Percentiles rank a stretch among this genome's conserved stretches.
These are phyloP conservation scores for Penicillium simplicissimum DNA, from an alignment of 495 filamentous ascomycete species.

Conservation along the genomic window DNA sequence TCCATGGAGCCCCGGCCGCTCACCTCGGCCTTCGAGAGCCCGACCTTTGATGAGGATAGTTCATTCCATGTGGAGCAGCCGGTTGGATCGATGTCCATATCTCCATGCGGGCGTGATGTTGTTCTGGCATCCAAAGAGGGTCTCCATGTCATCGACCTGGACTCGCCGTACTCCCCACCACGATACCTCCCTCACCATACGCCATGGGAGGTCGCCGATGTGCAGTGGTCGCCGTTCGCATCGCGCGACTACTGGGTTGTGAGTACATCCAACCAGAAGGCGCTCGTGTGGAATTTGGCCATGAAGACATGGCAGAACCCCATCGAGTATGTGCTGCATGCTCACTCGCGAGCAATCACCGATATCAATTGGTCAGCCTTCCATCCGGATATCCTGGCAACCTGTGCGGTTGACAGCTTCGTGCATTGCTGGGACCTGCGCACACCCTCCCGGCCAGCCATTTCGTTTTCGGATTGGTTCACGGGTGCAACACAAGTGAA, in stretches of 20 bases:
- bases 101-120: slow-evolving; percentile 88
- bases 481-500: slow-evolving; percentile 96
- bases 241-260: slow-evolving; percentile 89
- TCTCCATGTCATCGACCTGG: slow-evolving; percentile 89
- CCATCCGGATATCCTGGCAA: slow-evolving; percentile 84
- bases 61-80: slow-evolving; percentile 81
- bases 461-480: slow-evolving; percentile 91
- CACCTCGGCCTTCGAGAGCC: slow-evolving; percentile 75
- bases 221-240: slow-evolving; percentile 96
- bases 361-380: slow-evolving; percentile 97
- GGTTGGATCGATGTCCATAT: slow-evolving; percentile 79
- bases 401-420: slow-evolving; percentile 90
- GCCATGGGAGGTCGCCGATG: slow-evolving; percentile 96
- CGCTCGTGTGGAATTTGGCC: slow-evolving; percentile 90
- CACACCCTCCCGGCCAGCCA: slow-evolving; percentile 67
- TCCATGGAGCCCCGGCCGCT: slow-evolving; percentile 44
- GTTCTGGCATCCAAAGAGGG: slow-evolving; percentile 85
- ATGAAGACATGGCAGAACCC: slow-evolving; percentile 70
- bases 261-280: slow-evolving; percentile 92
- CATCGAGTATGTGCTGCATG: slow-evolving; percentile 88
- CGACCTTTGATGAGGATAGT: slow-evolving; percentile 82
- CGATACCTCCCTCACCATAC: slow-evolving; percentile 82
- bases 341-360: slow-evolving; percentile 86
- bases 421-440: slow-evolving; percentile 93
- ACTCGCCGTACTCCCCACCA: slow-evolving; percentile 86